Conservation (phyloP, 257 asterid species). For the Solanum verrucosum region DNA sequence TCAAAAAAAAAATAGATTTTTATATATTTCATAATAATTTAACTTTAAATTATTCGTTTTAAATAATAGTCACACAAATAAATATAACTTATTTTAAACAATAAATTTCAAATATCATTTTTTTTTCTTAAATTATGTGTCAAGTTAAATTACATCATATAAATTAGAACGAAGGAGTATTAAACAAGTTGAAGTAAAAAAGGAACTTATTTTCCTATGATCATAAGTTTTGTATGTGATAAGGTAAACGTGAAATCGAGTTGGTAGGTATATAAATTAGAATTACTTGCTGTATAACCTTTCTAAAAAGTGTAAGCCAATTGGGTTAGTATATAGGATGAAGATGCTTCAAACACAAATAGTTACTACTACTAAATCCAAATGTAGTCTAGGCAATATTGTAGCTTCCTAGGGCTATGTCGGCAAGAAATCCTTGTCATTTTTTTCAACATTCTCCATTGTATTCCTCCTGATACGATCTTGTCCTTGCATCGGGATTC, state of each 20-base stretch:
- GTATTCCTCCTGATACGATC: conserved; percentile 7
- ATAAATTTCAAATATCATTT: no score
- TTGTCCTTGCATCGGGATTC: conserved; percentile 8
- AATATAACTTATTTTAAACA: no score
- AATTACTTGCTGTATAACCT: background rate
- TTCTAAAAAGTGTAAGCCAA: background rate
- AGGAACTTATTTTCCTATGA: background rate
- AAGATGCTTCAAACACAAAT: background rate
- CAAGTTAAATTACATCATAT: no score
- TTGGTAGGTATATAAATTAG: background rate
- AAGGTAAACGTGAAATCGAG: background rate
- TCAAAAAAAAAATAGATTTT: no score
- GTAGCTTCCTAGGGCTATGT: background rate
- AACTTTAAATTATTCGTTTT: no score
- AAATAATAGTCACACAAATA: no score
- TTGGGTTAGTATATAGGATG: background rate
- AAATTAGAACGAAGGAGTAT: no score
- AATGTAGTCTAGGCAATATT: background rate
- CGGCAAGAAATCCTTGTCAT: background rate
- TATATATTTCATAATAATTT: no score
- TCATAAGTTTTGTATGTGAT: background rate
- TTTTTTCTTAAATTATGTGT: no score
- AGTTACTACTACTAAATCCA: background rate
- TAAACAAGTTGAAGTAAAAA: background rate
- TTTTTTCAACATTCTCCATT: background rate